Conservation (phyloP, 805 yeast species). For the Tetrapisispora fleetii region DNA sequence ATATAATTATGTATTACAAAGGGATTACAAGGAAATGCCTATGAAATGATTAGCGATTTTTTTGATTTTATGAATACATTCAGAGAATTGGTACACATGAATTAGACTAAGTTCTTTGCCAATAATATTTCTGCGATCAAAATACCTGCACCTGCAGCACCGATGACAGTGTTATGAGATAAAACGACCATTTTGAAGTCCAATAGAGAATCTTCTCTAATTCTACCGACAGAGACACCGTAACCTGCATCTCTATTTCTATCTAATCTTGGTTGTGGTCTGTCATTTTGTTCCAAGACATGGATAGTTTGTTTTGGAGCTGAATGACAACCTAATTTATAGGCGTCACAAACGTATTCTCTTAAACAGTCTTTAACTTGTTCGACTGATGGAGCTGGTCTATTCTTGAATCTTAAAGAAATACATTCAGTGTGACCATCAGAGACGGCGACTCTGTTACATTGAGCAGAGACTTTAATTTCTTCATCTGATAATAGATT, state of each 20-base stretch:
- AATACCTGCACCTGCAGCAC: conserved; percentile 98
- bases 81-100: too few relatives aligned
- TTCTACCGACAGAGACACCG: conserved; percentile 90
- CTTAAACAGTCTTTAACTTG: conserved; percentile 60
- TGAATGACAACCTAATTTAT: conserved; percentile 68
- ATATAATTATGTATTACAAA: too few relatives aligned
- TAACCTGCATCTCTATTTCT: conserved; percentile 90
- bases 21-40: too few relatives aligned
- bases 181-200: conserved; percentile 96
- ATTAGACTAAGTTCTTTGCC: conserved; percentile 63
- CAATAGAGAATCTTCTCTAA: conserved; percentile 85
- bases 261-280: conserved; percentile 98
- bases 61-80: too few relatives aligned
- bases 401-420: conserved; percentile 67
- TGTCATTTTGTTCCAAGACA: conserved; percentile 78
- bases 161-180: conserved; percentile 93
- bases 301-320: conserved; percentile 92
- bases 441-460: conserved; percentile 92
- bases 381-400: conserved; percentile 79
- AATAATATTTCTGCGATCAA: conserved; percentile 84
- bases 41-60: too few relatives aligned
- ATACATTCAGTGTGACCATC: conserved; percentile 98
- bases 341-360: conserved; percentile 78
- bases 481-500: conserved; percentile 54
- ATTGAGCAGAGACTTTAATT: conserved; percentile 85